Base-by-base conservation (phyloP, 331 rosid species). In the Telfairia occidentalis region DNA sequence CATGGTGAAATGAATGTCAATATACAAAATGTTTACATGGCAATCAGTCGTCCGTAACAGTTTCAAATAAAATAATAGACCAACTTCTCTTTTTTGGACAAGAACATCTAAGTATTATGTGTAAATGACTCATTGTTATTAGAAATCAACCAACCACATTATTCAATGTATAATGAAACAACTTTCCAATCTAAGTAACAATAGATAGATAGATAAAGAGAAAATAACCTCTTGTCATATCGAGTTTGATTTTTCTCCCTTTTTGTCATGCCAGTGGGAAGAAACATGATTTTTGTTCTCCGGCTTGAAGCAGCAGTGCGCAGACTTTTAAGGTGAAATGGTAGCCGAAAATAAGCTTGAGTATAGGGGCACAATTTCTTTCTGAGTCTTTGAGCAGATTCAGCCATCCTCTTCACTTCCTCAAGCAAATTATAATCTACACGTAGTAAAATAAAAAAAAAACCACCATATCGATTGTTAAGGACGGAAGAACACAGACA, bases 371-470 rank as follows among this genome's bases (percentile, higher is more conserved):
- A 86, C 77, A 92, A 76, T 73, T 87, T 90, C 74, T 74, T 80
- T 85, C 96, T 88, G 78, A 74, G 78, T 76, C 96, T 86, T 66
- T 83, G 86, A 79, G 99, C 86, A 69, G 93, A 89, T 78, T 95
- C 97, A 77, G 97, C 85, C 76, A 84, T 87, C 83, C 96, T 90
- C 88, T 90, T 95, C 80, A 83, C 82, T 73, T 95, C 96, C 88
- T 95, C 97, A 1, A 95, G 87, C 81, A 95, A 85, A 88, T 85
- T 86, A 80, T 86, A 95, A 60, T 95, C 99, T 95, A 77, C 26
- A 76, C 21, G 24, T 60, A 54, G 43, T 34, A 66, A 30, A 60
- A 43, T 13, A 16, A 64, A 66, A 30, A 60, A 43, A 23, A 16
- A 64, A n/a, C 8, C 34, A 7, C 38, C 9, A 43, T 4, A 19